These are phyloP conservation scores for Daldinia loculata DNA, from an alignment of 495 filamentous ascomycete species.

Conservation along the genomic window DNA sequence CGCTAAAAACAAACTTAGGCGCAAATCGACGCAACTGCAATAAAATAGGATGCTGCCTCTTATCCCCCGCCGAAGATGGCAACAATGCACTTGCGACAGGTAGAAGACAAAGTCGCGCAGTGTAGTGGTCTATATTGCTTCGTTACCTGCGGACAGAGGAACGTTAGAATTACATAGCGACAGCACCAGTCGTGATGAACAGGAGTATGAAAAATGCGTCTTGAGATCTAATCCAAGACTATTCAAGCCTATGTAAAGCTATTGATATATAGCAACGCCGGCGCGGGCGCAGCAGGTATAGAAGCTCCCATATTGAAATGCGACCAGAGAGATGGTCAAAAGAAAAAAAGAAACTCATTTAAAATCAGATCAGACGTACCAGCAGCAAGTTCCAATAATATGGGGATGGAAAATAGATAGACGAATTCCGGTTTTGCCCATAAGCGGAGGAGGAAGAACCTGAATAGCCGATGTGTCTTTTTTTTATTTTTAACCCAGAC, in stretches of 20 bases:
- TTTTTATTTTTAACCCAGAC: constrained; percentile 37
- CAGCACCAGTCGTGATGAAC: constrained; percentile 2
- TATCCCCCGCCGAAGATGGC: neutral
- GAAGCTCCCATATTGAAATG: constrained; percentile 30
- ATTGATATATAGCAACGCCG: constrained; percentile 23
- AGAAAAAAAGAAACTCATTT: constrained; percentile 7
- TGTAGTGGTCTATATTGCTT: constrained; percentile 19
- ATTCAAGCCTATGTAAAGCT: constrained; percentile 23
- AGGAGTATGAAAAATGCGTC: constrained; percentile 1
- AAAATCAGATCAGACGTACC: constrained; percentile 30
- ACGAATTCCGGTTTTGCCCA: constrained; percentile 43
- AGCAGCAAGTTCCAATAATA: constrained; percentile 33
- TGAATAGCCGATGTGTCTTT: constrained; percentile 40
- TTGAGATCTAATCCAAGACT: constrained; percentile 16
- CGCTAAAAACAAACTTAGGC: constrained; percentile 2
- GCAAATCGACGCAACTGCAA: constrained; percentile 23
- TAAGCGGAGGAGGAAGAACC: constrained; percentile 48
- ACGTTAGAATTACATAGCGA: constrained; percentile 35
- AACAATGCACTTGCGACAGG: constrained; percentile 23
- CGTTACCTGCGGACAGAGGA: constrained; percentile 30
- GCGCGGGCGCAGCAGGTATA: constrained; percentile 5
- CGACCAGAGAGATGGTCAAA: constrained; percentile 1
- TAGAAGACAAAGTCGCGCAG: constrained; percentile 3
- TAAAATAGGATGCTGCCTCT: constrained; percentile 2
- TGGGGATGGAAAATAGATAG: constrained; percentile 46